Conservation (phyloP, 208 protist species). For the Naegleria lovaniensis region DNA sequence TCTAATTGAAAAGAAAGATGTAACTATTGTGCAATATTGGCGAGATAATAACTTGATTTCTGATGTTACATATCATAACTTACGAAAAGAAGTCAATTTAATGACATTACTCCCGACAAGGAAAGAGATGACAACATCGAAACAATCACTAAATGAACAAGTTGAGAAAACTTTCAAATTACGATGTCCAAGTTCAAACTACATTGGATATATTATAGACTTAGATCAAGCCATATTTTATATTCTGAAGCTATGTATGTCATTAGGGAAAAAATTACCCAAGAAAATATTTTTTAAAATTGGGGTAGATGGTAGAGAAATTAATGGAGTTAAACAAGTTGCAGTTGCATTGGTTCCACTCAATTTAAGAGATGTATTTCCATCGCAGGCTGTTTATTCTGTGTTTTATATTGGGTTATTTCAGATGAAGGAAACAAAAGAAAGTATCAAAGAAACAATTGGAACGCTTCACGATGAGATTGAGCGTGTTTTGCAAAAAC, state of each 20-base stretch:
- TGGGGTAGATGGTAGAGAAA: not conserved
- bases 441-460: not conserved
- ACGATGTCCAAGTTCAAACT: not conserved
- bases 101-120: not conserved
- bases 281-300: not conserved
- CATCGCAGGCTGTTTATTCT: not conserved
- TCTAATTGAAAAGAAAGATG: too few relatives aligned
- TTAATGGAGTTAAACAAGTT: not conserved
- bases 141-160: not conserved
- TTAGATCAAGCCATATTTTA: not conserved
- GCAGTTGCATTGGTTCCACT: not conserved
- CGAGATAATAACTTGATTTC: not conserved
- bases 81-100: not conserved
- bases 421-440: not conserved
- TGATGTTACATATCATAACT: not conserved
- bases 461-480: too few relatives aligned
- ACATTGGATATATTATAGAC: not conserved
- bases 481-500: too few relatives aligned
- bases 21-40: not conserved
- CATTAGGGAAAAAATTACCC: not conserved
- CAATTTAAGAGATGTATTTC: not conserved
- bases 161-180: not conserved
- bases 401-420: not conserved
- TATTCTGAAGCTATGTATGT: not conserved
- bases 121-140: not conserved